A percentile compares a stretch with the other conserved stretches of the same genome.
Conservation (phyloP, 1,284 basidiomycete genomes). For the Peniophora sp. region DNA sequence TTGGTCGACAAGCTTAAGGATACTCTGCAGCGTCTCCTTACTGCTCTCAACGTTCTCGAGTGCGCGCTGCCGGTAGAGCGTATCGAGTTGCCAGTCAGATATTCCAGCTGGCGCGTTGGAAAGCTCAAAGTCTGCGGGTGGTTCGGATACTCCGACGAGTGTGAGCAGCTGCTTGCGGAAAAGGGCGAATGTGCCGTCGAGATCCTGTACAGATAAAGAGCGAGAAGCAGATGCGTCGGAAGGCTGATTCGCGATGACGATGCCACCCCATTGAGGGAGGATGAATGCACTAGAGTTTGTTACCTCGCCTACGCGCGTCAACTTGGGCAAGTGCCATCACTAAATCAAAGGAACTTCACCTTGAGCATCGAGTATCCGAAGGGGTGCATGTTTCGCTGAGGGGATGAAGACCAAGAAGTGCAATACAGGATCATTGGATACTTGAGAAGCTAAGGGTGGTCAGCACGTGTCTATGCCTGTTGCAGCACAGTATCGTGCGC, state of each 20-base stretch:
- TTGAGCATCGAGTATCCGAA: constrained; percentile 56
- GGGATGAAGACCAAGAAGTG: constrained; percentile 93
- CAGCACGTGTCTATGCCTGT: not conserved
- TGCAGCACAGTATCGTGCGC: constrained; percentile 14
- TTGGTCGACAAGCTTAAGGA: constrained; percentile 73
- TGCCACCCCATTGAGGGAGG: constrained; percentile 92
- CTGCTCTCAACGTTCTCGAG: constrained; percentile 63
- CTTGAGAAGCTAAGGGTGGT: constrained; percentile 48
- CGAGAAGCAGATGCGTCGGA: constrained; percentile 18
- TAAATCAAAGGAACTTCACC: constrained; percentile 28
- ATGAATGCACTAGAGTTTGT: constrained; percentile 68
- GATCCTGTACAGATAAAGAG: constrained; percentile 32
- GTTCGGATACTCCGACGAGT: constrained; percentile 70
- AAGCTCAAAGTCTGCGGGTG: constrained; percentile 38
- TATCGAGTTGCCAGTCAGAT: constrained; percentile 74
- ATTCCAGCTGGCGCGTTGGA: constrained; percentile 23
- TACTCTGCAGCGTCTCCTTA: constrained; percentile 72
- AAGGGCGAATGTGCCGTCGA: constrained; percentile 55
- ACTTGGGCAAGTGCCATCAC: not conserved
- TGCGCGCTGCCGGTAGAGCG: constrained; percentile 65
- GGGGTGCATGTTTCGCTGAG: constrained; percentile 56
- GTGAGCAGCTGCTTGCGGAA: constrained; percentile 73
- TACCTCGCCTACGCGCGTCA: constrained; percentile 21
- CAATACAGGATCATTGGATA: constrained; percentile 85
- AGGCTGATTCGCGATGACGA: constrained; percentile 71